Evolutionary conservation across 805 yeast genomes (phyloP).

Genomic region (Lipomyces lipofer): DNA sequence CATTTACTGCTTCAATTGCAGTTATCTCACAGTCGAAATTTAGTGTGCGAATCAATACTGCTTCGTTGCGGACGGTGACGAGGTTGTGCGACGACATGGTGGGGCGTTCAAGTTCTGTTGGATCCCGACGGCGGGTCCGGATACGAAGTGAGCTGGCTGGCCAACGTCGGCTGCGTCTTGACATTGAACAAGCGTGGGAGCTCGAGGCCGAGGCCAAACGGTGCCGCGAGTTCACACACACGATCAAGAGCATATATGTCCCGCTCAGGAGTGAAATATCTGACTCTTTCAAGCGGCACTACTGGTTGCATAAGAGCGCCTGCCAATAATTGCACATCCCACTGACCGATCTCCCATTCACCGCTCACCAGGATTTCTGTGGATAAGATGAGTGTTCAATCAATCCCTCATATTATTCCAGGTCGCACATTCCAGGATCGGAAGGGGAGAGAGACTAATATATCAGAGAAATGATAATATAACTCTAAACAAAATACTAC

Average conservation of each 20-base stretch:
- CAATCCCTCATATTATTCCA: too few relatives aligned
- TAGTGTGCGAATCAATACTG: constrained; percentile 7
- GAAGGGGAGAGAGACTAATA: too few relatives aligned
- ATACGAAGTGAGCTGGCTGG: not conserved
- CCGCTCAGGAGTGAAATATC: not conserved
- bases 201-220: not conserved
- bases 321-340: too few relatives aligned
- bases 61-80: constrained; percentile 4
- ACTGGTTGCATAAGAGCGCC: not conserved
- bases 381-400: too few relatives aligned
- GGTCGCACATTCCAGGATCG: too few relatives aligned
- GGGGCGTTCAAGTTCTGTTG: too few relatives aligned
- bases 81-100: too few relatives aligned
- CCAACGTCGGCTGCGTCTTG: not conserved
- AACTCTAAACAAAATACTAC: too few relatives aligned
- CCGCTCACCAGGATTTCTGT: too few relatives aligned
- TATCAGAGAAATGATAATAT: too few relatives aligned
- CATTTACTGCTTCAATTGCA: not conserved
- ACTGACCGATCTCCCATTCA: too few relatives aligned
- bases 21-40: not conserved
- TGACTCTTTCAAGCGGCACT: not conserved
- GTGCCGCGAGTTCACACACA: not conserved
- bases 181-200: not conserved
- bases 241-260: not conserved
- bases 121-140: too few relatives aligned